Conservation (phyloP, 441 rosid species). For the Metrosideros polymorpha region DNA sequence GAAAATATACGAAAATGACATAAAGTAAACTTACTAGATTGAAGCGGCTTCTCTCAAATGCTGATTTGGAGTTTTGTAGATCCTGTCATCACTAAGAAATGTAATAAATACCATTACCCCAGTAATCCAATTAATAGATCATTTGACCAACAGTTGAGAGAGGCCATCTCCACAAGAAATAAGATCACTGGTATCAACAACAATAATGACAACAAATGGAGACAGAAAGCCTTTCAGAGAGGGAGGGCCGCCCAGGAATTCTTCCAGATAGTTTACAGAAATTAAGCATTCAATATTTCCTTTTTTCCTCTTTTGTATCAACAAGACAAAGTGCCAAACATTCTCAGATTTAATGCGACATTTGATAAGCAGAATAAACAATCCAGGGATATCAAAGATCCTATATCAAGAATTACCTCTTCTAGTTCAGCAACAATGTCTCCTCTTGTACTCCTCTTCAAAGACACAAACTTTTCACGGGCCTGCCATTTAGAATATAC, state of each 20-base stretch:
- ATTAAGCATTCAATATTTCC: background rate
- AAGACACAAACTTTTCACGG: constrained; percentile 79
- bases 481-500: constrained; percentile 35
- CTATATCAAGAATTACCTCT: constrained; percentile 44
- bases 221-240: background rate
- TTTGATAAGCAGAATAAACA: background rate
- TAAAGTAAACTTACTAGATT: constrained; percentile 53
- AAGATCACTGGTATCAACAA: background rate
- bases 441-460: constrained; percentile 72
- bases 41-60: constrained; percentile 89
- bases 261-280: background rate
- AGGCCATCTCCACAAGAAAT: background rate
- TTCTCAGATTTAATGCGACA: background rate
- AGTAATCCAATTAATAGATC: background rate
- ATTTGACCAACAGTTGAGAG: background rate
- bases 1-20: background rate
- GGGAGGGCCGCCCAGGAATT: background rate
- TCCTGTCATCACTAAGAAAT: constrained; percentile 38
- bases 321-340: background rate
- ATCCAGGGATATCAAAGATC: background rate
- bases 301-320: background rate
- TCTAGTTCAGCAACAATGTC: constrained; percentile 78
- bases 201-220: background rate
- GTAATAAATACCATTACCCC: background rate
- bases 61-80: constrained; percentile 78